phyloP scores from a whole-genome alignment of 108 stramenopile genomes.

The Skeletonema costatum region DNA sequence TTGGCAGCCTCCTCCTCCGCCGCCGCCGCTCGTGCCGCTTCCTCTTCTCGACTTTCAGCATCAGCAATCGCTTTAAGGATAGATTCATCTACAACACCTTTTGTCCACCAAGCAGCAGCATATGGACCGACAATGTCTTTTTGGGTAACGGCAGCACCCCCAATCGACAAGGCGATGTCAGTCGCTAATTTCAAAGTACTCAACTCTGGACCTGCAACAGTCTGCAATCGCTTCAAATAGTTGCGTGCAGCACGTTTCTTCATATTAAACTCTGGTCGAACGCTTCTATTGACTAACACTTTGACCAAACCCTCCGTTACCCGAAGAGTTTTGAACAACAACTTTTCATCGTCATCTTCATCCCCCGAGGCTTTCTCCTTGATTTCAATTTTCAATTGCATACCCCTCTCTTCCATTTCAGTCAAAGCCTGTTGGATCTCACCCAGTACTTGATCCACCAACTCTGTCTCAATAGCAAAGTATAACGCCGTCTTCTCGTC shows the following conservation, averaged over 20 bases:
- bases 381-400: conserved; percentile 14
- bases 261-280: conserved; percentile 47
- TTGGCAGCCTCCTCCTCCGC: conserved; percentile 16
- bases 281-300: conserved; percentile 33
- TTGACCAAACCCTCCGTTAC: conserved; percentile 19
- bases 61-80: conserved; percentile 21
- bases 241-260: conserved; percentile 45
- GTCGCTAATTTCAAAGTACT: conserved; percentile 39
- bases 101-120: conserved; percentile 43
- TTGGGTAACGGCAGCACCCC: conserved; percentile 13
- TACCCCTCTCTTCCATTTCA: conserved; percentile 35
- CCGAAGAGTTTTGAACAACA: conserved; percentile 12
- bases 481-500: conserved; percentile 44
- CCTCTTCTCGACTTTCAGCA: conserved; percentile 18
- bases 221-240: conserved; percentile 34
- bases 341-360: conserved; percentile 6
- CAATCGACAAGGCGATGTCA: conserved; percentile 29
- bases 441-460: conserved; percentile 39
- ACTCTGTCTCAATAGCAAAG: conserved; percentile 24
- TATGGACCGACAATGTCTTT: conserved; percentile 29
- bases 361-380: conserved; percentile 1
- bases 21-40: neutral
- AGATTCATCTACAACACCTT: conserved; percentile 20
- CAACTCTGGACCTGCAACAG: conserved; percentile 32
- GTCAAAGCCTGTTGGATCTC: conserved; percentile 17